Conservation (phyloP, 257 asterid species). For the Nicotiana noctiflora region DNA sequence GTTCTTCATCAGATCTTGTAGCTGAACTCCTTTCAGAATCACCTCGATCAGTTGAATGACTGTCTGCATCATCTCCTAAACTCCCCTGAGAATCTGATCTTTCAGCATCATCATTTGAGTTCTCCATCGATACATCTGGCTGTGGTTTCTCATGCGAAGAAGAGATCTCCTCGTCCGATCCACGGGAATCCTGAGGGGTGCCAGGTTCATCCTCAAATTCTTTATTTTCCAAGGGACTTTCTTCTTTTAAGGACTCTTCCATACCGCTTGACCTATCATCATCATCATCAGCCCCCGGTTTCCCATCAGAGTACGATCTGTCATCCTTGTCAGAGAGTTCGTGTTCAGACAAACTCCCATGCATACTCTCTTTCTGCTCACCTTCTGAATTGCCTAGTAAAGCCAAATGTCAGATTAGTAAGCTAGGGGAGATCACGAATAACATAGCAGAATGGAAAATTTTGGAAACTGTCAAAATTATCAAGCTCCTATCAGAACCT, state of each 20-base stretch:
- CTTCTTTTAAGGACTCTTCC: slow-evolving; percentile 43
- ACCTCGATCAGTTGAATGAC: slow-evolving; percentile 18
- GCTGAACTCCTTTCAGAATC: slow-evolving; percentile 22
- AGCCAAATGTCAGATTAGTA: neutral
- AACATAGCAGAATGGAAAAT: neutral
- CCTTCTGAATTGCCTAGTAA: slow-evolving; percentile 13
- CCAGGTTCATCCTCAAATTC: slow-evolving; percentile 30
- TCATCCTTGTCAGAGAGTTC: slow-evolving; percentile 35
- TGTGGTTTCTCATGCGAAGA: slow-evolving; percentile 43
- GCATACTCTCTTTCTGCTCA: slow-evolving; percentile 20
- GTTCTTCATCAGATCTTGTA: slow-evolving; percentile 42
- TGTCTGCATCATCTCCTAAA: slow-evolving; percentile 19
- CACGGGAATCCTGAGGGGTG: slow-evolving; percentile 28
- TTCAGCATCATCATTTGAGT: slow-evolving; percentile 29
- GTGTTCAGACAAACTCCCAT: slow-evolving; percentile 27
- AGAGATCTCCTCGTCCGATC: slow-evolving; percentile 43
- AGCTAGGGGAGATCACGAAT: neutral
- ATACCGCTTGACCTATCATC: slow-evolving; percentile 31
- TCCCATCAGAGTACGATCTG: slow-evolving; percentile 24
- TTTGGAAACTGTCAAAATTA: neutral
- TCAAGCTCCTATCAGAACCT: no score
- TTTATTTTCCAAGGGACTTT: slow-evolving; percentile 44
- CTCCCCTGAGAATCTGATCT: slow-evolving; percentile 23
- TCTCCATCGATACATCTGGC: slow-evolving; percentile 35
- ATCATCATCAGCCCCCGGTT: slow-evolving; percentile 32